phyloP scores from a whole-genome alignment of 108 stramenopile species.

The Fragilariopsis cylindrus region DNA sequence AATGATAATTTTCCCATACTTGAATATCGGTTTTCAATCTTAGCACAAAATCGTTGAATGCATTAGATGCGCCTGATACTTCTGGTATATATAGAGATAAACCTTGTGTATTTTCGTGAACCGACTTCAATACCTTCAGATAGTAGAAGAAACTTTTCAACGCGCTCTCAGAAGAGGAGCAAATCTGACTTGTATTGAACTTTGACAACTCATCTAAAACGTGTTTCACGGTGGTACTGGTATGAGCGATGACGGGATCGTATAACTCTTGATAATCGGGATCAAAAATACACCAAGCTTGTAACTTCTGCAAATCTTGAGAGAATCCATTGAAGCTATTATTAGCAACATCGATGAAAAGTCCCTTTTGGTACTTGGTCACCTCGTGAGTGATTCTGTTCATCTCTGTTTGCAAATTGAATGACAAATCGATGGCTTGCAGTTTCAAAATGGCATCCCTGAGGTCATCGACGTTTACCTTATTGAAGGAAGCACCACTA shows the following conservation, averaged over 20 bases:
- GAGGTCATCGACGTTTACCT: conserved; percentile 22
- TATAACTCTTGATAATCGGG: not conserved
- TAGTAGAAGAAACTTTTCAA: not conserved
- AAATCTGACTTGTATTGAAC: not conserved
- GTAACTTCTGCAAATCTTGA: not conserved
- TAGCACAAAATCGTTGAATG: not conserved
- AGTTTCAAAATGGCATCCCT: conserved; percentile 17
- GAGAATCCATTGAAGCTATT: not conserved
- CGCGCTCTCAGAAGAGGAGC: not conserved
- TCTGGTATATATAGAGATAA: not conserved
- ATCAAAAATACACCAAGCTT: conserved; percentile 1
- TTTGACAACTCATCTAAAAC: not conserved
- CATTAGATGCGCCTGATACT: not conserved
- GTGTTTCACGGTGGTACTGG: not conserved
- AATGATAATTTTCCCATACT: not conserved
- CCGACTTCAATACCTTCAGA: not conserved
- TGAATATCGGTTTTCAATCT: not conserved
- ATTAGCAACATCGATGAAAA: not conserved
- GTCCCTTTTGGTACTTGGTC: not conserved
- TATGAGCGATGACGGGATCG: not conserved
- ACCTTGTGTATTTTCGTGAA: not conserved
- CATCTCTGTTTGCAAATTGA: not conserved
- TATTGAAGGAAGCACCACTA: conserved; percentile 13
- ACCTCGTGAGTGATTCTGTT: not conserved
- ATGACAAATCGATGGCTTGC: not conserved